A percentile compares a stretch with the other conserved stretches of the same genome.
These are phyloP conservation scores for Pichia sp. DNA, from an alignment of 1,139 yeast genomes.

Conservation along the genomic window DNA sequence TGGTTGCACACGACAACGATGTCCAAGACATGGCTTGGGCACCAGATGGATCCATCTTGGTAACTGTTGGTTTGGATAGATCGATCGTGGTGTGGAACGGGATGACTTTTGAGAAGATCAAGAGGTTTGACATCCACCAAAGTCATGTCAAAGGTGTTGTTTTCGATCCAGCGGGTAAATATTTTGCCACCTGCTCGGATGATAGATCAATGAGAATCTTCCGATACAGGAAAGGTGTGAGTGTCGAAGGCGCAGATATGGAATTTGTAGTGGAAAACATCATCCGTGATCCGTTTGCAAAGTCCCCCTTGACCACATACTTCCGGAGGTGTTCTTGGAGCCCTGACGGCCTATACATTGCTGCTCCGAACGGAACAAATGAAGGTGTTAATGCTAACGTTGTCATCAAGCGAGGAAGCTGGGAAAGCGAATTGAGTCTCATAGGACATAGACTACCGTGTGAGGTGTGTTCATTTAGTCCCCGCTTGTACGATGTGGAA, in stretches of 20 bases:
- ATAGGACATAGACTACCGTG: conserved; percentile 97
- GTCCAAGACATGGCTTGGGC: conserved; percentile 98
- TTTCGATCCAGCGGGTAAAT: conserved; percentile 96
- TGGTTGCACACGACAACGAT: conserved; percentile 95
- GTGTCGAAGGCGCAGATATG: conserved; percentile 47
- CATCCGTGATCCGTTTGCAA: conserved; percentile 76
- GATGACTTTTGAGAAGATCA: conserved; percentile 80
- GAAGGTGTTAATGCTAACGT: conserved; percentile 94
- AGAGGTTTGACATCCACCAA: conserved; percentile 87
- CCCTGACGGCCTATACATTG: conserved; percentile 95
- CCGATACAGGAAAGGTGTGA: conserved; percentile 59
- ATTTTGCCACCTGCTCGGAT: conserved; percentile 94
- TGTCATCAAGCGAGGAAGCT: conserved; percentile 81
- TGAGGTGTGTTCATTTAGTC: conserved; percentile 89
- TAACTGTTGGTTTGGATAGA: conserved; percentile 90
- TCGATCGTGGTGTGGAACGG: conserved; percentile 94
- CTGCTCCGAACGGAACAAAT: conserved; percentile 94
- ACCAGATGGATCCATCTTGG: conserved; percentile 84
- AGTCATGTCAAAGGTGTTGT: conserved; percentile 95
- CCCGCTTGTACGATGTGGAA: conserved; percentile 49
- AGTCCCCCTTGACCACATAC: conserved; percentile 88
- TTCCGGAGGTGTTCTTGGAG: conserved; percentile 94
- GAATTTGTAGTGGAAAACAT: conserved; percentile 84
- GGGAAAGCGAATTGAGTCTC: conserved; percentile 84
- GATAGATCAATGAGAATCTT: conserved; percentile 87